These are phyloP conservation scores for Calonectria ilicicola DNA, from an alignment of 2,329 filamentous ascomycete species.

Conservation along the genomic window DNA sequence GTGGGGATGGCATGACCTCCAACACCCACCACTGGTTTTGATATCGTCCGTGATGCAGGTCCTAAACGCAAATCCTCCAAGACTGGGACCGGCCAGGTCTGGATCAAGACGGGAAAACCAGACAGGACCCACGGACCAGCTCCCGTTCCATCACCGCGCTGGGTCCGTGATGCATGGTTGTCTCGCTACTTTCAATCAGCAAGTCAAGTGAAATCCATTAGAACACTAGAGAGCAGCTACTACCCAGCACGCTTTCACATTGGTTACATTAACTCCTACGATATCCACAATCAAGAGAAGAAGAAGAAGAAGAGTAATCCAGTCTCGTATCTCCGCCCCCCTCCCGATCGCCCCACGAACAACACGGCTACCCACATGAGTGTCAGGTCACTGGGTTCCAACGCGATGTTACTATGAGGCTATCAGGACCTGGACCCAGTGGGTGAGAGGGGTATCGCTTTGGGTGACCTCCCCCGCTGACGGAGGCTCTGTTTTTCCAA, in stretches of 20 bases:
- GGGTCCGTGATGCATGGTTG: background rate
- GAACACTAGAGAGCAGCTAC: background rate
- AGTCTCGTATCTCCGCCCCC: background rate
- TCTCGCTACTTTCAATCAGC: background rate
- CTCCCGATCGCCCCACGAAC: slow-evolving; percentile 12
- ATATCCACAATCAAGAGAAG: background rate
- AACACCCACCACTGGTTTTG: background rate
- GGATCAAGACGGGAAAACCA: background rate
- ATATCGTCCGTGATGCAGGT: slow-evolving; percentile 39
- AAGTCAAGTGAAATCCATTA: too few relatives aligned
- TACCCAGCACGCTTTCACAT: too few relatives aligned
- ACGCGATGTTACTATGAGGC: slow-evolving; percentile 10
- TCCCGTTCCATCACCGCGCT: background rate
- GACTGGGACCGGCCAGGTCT: background rate
- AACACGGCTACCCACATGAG: slow-evolving; percentile 41
- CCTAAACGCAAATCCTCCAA: slow-evolving; percentile 35
- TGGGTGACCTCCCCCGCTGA: slow-evolving; percentile 3
- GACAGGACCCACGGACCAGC: background rate
- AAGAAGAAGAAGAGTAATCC: background rate
- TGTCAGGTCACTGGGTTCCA: slow-evolving; percentile 39
- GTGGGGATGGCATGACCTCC: background rate
- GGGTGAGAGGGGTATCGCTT: background rate
- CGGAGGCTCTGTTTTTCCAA: slow-evolving; percentile 16
- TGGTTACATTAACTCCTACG: background rate
- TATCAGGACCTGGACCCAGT: slow-evolving; percentile 3